Base-by-base conservation (phyloP, 148 eudicot species). In the Polygonum maritimum region DNA sequence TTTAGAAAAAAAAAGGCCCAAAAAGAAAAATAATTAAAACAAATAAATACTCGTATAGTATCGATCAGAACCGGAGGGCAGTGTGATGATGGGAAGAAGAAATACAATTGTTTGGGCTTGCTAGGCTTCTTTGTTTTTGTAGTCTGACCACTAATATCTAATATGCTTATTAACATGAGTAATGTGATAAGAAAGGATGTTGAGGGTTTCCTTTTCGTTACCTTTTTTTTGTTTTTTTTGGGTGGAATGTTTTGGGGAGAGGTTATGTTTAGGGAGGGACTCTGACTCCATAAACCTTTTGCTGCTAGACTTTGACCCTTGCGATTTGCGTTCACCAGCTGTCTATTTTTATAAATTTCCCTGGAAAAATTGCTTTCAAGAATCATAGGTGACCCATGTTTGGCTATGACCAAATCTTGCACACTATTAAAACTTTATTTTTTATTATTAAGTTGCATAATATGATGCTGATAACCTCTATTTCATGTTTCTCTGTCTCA, bases 1-100 rank as follows among this genome's bases (percentile, higher is more conserved):
- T 47, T 63, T 63, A 78, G 31, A 1, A 75, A 74, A 44, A 67
- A 70, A 75, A 82, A 54, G 65, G 39, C 16, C 16, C 5, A 16
- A 33, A 33, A 60, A 12, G 16, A 22, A 7, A n/a, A 10, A 21
- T 35, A 0, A 10, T 12, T 4, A 21, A 57, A 9, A 21, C 21
- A 21, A 57, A 60, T 63, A 63, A 3, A 26, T 2, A 33, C 0
- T 12, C 1, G 2, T 31, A 33, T 63, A 40, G 69, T 31, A 63
- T 22, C 3, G 18, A 63, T 63, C 69, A 63, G 40, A 63, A 63
- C 31, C 0, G 31, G 31, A 26, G 31, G 3, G 63, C 22, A 21
- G 63, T 22, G 63, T 6, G 33, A 57, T 57, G 11, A 19, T 57
- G 62, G 33, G 33, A 6, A 57, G 63, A 21, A 57, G 26, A 57